phyloP scores from a whole-genome alignment of 1,284 basidiomycete species.

The Melampsora medusae region DNA sequence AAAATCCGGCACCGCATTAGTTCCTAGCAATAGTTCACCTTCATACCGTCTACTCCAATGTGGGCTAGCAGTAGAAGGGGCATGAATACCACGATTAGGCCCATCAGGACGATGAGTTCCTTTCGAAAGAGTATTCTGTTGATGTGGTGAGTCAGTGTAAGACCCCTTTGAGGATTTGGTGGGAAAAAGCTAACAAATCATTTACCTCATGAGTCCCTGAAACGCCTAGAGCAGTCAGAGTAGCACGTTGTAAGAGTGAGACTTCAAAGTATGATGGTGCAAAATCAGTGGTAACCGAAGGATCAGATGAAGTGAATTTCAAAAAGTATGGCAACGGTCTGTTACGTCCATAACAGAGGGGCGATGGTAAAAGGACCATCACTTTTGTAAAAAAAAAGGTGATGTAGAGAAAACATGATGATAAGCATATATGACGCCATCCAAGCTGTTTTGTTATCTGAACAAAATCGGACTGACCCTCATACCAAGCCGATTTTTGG shows the following conservation, averaged over 20 bases:
- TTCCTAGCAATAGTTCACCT: slow-evolving; percentile 7
- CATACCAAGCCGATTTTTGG: slow-evolving; percentile 5
- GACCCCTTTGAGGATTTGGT: neutral
- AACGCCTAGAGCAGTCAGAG: neutral
- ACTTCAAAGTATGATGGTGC: neutral
- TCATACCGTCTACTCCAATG: slow-evolving; percentile 16
- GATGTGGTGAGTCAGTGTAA: neutral
- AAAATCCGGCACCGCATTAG: neutral
- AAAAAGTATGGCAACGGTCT: slow-evolving; percentile 14
- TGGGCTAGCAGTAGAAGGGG: neutral
- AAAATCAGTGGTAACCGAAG: slow-evolving; percentile 1
- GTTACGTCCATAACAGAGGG: slow-evolving; percentile 2
- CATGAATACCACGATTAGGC: neutral
- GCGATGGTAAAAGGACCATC: slow-evolving; percentile 19
- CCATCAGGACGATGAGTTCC: neutral
- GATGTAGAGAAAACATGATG: neutral
- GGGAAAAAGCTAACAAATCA: neutral
- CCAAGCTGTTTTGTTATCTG: neutral
- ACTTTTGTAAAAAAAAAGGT: neutral
- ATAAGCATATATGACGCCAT: neutral
- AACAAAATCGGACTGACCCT: neutral
- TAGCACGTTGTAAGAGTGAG: neutral
- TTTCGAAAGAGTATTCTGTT: slow-evolving; percentile 4
- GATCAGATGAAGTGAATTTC: slow-evolving; percentile 10
- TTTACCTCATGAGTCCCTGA: slow-evolving; percentile 10